phyloP scores from a whole-genome alignment of 1,139 yeast genomes.

The Diutina ranongensis region DNA sequence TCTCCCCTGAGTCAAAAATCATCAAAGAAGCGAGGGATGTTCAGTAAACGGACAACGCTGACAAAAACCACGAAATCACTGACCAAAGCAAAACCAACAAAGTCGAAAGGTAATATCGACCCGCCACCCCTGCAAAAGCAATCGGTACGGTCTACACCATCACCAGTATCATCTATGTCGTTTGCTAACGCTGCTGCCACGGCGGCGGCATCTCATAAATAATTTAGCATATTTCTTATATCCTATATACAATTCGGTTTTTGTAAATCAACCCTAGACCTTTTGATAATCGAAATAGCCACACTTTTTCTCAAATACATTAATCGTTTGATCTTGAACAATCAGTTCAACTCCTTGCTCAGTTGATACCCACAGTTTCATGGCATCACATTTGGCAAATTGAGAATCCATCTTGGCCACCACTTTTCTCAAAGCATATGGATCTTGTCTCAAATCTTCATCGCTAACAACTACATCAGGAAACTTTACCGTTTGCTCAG shows the following conservation, averaged over 20 bases:
- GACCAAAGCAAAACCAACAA: neutral
- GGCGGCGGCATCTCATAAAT: conserved; percentile 6
- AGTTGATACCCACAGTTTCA: conserved; percentile 2
- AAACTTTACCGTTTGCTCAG: neutral
- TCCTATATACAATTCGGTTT: neutral
- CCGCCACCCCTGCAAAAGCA: neutral
- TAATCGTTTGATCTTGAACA: neutral
- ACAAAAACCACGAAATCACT: neutral
- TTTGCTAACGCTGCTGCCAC: conserved; percentile 5
- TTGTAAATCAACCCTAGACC: neutral
- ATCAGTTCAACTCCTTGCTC: conserved; percentile 4
- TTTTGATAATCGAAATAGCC: neutral
- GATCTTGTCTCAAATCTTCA: neutral
- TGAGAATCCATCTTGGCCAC: neutral
- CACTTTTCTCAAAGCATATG: neutral
- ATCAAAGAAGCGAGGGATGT: neutral
- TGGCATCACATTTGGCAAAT: conserved; percentile 5
- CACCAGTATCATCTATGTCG: neutral
- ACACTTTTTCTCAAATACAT: neutral
- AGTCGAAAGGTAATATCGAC: neutral
- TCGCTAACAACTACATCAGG: neutral
- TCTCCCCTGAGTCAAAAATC: neutral
- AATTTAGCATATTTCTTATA: neutral
- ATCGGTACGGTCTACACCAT: neutral
- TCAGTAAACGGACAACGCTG: neutral